Evolutionary conservation across 2,329 filamentous ascomycete genomes (phyloP).

Genomic region (Aspergillus sp.): DNA sequence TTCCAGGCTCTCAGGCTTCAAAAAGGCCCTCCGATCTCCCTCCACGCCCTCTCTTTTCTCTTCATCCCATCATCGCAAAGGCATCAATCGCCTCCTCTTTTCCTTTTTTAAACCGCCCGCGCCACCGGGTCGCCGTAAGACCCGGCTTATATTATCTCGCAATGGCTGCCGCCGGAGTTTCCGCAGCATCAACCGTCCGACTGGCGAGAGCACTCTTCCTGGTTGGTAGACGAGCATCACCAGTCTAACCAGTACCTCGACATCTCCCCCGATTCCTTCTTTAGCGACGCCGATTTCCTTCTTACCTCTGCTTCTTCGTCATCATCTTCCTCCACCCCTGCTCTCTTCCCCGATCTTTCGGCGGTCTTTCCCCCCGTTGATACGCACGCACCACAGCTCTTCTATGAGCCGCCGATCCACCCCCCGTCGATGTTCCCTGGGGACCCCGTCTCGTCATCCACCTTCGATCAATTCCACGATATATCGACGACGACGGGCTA

Average conservation of each 20-base stretch:
- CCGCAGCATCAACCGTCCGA: slow-evolving; percentile 7
- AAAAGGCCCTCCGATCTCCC: neutral
- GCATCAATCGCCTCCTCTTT: neutral
- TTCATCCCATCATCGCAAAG: slow-evolving; percentile 1
- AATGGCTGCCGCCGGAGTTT: slow-evolving; percentile 14
- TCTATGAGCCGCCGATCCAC: slow-evolving; percentile 8
- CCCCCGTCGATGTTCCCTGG: slow-evolving; percentile 3
- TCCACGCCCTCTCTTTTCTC: neutral
- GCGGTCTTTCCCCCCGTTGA: slow-evolving; percentile 16
- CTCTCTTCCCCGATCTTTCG: slow-evolving; percentile 5
- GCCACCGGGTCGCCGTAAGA: slow-evolving; percentile 16
- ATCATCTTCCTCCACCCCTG: neutral
- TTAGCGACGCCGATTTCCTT: slow-evolving; percentile 6
- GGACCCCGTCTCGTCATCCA: neutral
- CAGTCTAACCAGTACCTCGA: neutral
- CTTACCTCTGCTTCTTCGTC: neutral
- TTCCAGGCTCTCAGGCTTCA: slow-evolving; percentile 3
- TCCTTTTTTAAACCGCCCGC: neutral
- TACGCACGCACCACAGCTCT: neutral
- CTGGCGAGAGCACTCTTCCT: slow-evolving; percentile 9
- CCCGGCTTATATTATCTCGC: slow-evolving; percentile 17
- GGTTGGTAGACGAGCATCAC: neutral
- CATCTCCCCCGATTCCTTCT: slow-evolving; percentile 2
- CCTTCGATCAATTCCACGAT: neutral
- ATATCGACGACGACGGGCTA: slow-evolving; percentile 2